These are phyloP conservation scores for Dalbergia oliveri DNA, from an alignment of 306 rosid genomes.

Conservation along the genomic window DNA sequence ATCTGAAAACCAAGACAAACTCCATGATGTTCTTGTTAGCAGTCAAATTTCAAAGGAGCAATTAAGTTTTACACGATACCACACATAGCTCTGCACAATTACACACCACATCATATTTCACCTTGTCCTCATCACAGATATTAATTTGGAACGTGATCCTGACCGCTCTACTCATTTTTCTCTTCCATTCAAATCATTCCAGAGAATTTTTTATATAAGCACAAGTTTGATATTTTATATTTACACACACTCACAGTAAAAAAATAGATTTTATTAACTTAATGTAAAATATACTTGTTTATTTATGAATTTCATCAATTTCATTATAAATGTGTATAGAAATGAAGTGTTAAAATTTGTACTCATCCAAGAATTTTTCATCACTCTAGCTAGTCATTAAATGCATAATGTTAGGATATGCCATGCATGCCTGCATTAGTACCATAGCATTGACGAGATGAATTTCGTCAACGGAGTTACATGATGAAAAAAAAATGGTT, in stretches of 20 bases:
- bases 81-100: constrained; percentile 52
- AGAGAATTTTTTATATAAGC: too few species aligned
- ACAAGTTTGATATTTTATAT: too few species aligned
- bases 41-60: constrained; percentile 37
- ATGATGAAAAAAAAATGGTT: neutral
- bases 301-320: too few species aligned
- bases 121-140: constrained; percentile 43
- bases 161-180: constrained; percentile 24
- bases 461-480: neutral
- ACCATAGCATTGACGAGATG: neutral
- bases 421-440: neutral
- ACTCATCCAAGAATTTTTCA: too few species aligned
- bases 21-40: constrained; percentile 12
- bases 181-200: neutral
- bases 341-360: too few species aligned
- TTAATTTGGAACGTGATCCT: constrained; percentile 33
- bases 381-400: neutral
- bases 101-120: constrained; percentile 49
- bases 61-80: constrained; percentile 51
- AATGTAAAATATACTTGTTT: too few species aligned
- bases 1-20: constrained; percentile 36
- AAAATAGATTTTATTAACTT: too few species aligned
- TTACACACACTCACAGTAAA: too few species aligned
- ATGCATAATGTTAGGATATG: neutral
- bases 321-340: too few species aligned